Evolutionary conservation across 345 rosid genomes (phyloP).

Genomic region (Rubroshorea leprosula): DNA sequence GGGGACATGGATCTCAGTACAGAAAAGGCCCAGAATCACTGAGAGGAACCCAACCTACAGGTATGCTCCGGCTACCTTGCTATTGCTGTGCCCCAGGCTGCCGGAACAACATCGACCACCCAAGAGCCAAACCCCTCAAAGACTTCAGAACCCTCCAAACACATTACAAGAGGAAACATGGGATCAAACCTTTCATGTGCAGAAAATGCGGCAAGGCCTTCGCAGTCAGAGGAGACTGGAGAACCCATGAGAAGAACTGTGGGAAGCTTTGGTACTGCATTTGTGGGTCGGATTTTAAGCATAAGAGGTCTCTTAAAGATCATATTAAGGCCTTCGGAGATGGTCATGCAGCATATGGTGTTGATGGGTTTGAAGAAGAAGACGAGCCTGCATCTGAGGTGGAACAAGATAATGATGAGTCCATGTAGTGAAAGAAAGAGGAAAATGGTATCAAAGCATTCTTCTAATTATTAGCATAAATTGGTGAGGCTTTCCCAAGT

Average conservation of each 20-base stretch:
- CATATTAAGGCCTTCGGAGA: constrained; percentile 81
- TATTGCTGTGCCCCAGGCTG: constrained; percentile 65
- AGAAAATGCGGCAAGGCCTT: constrained; percentile 65
- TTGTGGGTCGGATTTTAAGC: constrained; percentile 96
- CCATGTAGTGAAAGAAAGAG: no score
- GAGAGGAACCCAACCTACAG: constrained; percentile 64
- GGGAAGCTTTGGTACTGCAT: constrained; percentile 95
- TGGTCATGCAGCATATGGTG: constrained; percentile 75
- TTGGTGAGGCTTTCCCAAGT: constrained; percentile 19
- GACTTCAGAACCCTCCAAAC: constrained; percentile 71
- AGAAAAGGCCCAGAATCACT: constrained; percentile 81
- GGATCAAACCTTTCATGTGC: constrained; percentile 69
- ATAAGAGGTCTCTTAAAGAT: constrained; percentile 91
- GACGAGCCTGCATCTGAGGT: constrained; percentile 76
- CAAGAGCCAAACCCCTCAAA: constrained; percentile 62
- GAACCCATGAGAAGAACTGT: constrained; percentile 72
- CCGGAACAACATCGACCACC: constrained; percentile 65
- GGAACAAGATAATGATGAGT: constrained; percentile 49
- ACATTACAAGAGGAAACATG: constrained; percentile 70
- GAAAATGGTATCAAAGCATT: constrained; percentile 6
- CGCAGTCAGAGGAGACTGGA: constrained; percentile 68
- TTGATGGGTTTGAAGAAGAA: constrained; percentile 54
- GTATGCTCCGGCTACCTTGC: constrained; percentile 72
- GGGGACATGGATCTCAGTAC: constrained; percentile 99
- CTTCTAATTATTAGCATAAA: background rate